These are phyloP conservation scores for Colletotrichum gigasporum DNA, from an alignment of 2,329 filamentous ascomycete genomes.

Conservation along the genomic window DNA sequence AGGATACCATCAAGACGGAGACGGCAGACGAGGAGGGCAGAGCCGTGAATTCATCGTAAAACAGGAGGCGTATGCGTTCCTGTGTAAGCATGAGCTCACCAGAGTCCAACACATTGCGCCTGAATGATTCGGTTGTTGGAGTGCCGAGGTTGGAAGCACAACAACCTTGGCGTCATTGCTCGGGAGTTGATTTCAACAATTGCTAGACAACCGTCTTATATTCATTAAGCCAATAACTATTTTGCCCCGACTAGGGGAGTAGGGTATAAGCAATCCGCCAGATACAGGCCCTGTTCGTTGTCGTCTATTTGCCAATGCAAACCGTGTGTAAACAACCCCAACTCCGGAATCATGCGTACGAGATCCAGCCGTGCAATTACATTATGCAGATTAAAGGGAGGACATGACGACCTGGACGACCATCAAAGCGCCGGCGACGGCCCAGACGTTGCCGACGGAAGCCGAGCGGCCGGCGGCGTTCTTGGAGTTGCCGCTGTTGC, in stretches of 20 bases:
- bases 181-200: too few species aligned
- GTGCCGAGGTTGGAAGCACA: too few species aligned
- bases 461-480: constrained; percentile 23
- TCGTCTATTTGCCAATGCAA: constrained; percentile 12
- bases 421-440: constrained; percentile 8
- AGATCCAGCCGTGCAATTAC: constrained; percentile 14
- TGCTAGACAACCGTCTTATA: not conserved
- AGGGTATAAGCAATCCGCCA: constrained; percentile 29
- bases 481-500: constrained; percentile 7
- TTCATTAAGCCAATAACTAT: constrained; percentile 11
- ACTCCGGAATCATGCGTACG: constrained; percentile 23
- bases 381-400: constrained; percentile 14
- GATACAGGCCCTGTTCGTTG: constrained; percentile 1
- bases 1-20: too few species aligned
- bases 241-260: constrained; percentile 13
- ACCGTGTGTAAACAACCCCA: constrained; percentile 12
- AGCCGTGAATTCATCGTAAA: too few species aligned
- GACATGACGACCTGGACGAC: constrained; percentile 21
- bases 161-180: too few species aligned
- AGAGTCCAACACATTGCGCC: too few species aligned
- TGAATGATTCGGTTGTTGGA: too few species aligned
- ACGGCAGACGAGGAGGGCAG: too few species aligned
- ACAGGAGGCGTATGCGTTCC: too few species aligned
- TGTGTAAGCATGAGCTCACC: too few species aligned
- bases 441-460: constrained; percentile 4